These are phyloP conservation scores for Aureobasidium sp. DNA, from an alignment of 2,329 filamentous ascomycete genomes.

Conservation along the genomic window DNA sequence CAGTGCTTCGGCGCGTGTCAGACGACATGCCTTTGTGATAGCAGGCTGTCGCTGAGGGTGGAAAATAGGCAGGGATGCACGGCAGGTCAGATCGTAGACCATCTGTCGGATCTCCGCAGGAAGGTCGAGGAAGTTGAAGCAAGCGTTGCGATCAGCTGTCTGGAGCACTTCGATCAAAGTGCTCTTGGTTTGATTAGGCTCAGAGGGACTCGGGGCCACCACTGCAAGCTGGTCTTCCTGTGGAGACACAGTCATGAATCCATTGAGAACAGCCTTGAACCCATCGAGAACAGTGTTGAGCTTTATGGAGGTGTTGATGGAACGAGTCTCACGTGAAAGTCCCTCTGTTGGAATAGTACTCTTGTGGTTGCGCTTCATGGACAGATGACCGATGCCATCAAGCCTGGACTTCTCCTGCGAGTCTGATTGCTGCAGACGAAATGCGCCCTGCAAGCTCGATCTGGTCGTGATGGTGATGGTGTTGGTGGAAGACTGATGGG, in stretches of 20 bases:
- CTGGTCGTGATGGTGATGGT: too few species aligned
- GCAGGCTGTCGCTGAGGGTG: background rate
- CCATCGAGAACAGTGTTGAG: background rate
- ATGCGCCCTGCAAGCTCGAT: background rate
- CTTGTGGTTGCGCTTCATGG: background rate
- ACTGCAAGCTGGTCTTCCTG: too few species aligned
- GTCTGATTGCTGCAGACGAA: background rate
- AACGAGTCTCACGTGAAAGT: too few species aligned
- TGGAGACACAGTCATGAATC: background rate
- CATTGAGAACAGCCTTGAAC: background rate
- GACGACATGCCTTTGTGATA: background rate
- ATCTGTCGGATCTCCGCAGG: background rate
- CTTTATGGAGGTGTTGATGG: background rate
- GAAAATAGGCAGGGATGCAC: background rate
- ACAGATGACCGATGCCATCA: background rate
- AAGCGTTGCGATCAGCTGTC: background rate
- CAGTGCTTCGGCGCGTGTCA: background rate
- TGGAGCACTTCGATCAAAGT: background rate
- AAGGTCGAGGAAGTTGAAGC: constrained; percentile 10
- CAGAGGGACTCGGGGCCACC: background rate
- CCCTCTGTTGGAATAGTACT: background rate
- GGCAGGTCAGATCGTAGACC: background rate
- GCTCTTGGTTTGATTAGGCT: background rate
- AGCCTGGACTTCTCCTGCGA: background rate
- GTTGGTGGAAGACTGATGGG: too few species aligned